Evolutionary conservation across 371 early-diverging fungal genomes (phyloP), one percentile per base, ranked within the genome.

Genomic region (Rhizopus arrhizus): DNA sequence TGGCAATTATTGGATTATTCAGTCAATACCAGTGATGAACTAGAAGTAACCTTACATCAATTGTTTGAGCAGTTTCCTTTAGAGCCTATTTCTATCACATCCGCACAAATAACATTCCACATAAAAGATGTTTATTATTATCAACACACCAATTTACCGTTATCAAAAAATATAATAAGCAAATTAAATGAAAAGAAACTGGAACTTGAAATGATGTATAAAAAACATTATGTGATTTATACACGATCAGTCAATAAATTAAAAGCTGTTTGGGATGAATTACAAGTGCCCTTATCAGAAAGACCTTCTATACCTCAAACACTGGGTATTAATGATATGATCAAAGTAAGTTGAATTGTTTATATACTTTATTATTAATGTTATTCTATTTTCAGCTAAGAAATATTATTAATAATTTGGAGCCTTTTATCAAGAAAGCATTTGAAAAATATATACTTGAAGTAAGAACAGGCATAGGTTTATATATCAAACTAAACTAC

Each of bases 361-460:
- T 53, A 28, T 38, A 28, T 32, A 5, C 42, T 41, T 15, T 28
- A 6, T 33, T 9, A 28, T 6, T 29, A 29, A 53, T 47, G 38
- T 12, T 34, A 34, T 22, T 47, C 31, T 31, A 16, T 41, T 45
- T 13, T 31, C 46, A 78, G 75, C 63, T 82, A 34, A 62, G 72
- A 49, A 58, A 66, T 2, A 73, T 81, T 7, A 51, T 73, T 1
- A 60, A 70, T 15, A 69, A 72, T n/a, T 56, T 72, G 22, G 70
- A 65, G 13, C 52, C 55, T 15, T 70, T 78, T 41, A 51, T 66
- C 12, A 53, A 56, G 29, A 64, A 52, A n/a, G 65, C 67, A 64
- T 68, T 72, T n/a, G 68, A 74, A 28, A 68, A 68, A 28, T 80
- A 80, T 32, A 72, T 77, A 55, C 68, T 69, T 29, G 61, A 74